Percentiles rank a stretch among this genome's conserved stretches.
Conservation (phyloP, 2,329 filamentous ascomycete species). For the Pestalotiopsis sp. region DNA sequence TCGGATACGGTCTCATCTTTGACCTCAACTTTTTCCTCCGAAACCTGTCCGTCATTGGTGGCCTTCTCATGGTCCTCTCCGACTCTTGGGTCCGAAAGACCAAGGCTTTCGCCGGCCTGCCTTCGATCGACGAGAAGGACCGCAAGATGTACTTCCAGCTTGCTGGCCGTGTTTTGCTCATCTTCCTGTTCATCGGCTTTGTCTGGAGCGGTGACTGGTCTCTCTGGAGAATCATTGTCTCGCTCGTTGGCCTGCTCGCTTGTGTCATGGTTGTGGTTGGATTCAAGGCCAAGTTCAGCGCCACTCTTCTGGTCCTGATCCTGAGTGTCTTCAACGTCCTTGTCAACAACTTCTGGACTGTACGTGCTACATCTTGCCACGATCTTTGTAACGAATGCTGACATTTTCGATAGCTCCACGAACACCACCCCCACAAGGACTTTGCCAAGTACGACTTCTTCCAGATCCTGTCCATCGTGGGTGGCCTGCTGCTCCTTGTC, state of each 20-base stretch:
- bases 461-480: slow-evolving; percentile 98
- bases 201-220: slow-evolving; percentile 95
- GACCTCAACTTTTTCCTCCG: slow-evolving; percentile 99
- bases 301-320: slow-evolving; percentile 91
- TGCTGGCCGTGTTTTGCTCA: slow-evolving; percentile 89
- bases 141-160: slow-evolving; percentile 99
- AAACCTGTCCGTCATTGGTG: slow-evolving; percentile 96
- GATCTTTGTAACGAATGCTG: slow-evolving; percentile 21
- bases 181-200: slow-evolving; percentile 97
- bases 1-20: slow-evolving; percentile 97
- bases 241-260: slow-evolving; percentile 81
- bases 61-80: slow-evolving; percentile 95
- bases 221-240: slow-evolving; percentile 84
- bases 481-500: slow-evolving; percentile 91
- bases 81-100: slow-evolving; percentile 98
- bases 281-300: slow-evolving; percentile 99
- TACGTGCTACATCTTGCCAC: slow-evolving; percentile 51
- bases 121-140: slow-evolving; percentile 96
- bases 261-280: slow-evolving; percentile 99
- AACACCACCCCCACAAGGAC: slow-evolving; percentile 98
- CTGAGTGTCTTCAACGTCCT: slow-evolving; percentile 95
- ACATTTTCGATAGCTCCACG: slow-evolving; percentile 71
- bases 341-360: slow-evolving; percentile 99
- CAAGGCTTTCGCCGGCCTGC: slow-evolving; percentile 93
- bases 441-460: slow-evolving; percentile 99